Evolutionary conservation across 2,329 filamentous ascomycete genomes (phyloP), one percentile per base, ranked within the genome.

Genomic region (Monosporascus sp.): DNA sequence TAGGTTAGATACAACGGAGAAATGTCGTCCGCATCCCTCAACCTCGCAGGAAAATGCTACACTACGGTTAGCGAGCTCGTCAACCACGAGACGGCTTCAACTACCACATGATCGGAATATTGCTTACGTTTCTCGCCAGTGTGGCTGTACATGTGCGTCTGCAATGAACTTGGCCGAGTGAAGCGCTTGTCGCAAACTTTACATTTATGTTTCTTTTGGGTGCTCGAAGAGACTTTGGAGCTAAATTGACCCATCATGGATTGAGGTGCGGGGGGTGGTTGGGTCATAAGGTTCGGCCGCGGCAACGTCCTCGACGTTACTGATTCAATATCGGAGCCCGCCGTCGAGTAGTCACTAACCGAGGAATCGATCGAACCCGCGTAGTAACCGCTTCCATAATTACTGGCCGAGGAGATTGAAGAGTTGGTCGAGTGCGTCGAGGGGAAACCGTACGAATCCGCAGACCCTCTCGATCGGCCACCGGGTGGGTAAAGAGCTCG

Each of bases 241-340:
- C 90, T 97, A 76, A 97, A 97, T 66, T 96, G 92, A 50, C 91
- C 86, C 94, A 99, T 99, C 91, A 99, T 97, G 0, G 92, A 95
- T 68, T 95, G 90, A 2, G 91, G 92, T 19, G 91, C 91, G 1
- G 91, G 91, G 1, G 91, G 90, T 34, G 86, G 80, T 59, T 79
- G 81, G 54, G 80, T 84, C 74, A 81, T 78, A 51, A 81, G 64
- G 38, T 85, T 85, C 1, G 91, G 90, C 51, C 90, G 82, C 1
- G 92, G 91, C 2, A 96, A 77, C n/a, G 90, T 93, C 63, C 92
- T 83, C 49, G 90, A 91, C 38, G 84, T 82, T 52, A 90, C 81
- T 5, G 87, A 85, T 66, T 93, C 91, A 54, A 96, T 90, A 56
- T 97, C 91, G 48, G 91, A 93, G 4, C 91, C 85, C 19, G 84